Conservation (phyloP, 305 asterid genomes). For the Fraxinus nigra region DNA sequence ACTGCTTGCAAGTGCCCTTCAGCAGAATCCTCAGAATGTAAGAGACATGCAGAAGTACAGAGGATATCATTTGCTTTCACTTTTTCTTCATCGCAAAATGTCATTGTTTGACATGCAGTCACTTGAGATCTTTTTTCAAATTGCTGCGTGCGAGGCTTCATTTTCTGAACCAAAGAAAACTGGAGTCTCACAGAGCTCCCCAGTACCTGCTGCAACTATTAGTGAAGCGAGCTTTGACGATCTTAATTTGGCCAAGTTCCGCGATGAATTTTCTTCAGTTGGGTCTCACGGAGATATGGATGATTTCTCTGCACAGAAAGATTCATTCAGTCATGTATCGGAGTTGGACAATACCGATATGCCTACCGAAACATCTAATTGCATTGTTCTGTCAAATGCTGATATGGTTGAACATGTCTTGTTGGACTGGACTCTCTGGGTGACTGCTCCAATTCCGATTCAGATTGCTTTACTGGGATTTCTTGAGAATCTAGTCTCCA, state of each 20-base stretch:
- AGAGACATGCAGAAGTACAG: conserved; percentile 93
- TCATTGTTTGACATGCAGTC: conserved; percentile 97
- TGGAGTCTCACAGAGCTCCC: conserved; percentile 36
- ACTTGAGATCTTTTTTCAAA: conserved; percentile 93
- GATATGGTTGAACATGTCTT: conserved; percentile 99
- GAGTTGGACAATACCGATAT: conserved; percentile 85
- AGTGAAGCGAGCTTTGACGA: conserved; percentile 73
- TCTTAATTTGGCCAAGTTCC: conserved; percentile 67
- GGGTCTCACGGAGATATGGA: conserved; percentile 92
- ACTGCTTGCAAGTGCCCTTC: conserved; percentile 83
- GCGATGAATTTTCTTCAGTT: conserved; percentile 81
- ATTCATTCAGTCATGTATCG: conserved; percentile 76
- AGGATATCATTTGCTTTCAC: conserved; percentile 95
- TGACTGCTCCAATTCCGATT: conserved; percentile 75
- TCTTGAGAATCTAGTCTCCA: conserved; percentile 98
- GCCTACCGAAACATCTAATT: conserved; percentile 83
- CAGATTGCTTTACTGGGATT: conserved; percentile 90
- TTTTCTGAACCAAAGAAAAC: conserved; percentile 81
- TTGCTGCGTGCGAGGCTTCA: conserved; percentile 99
- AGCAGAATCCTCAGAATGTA: conserved; percentile 96
- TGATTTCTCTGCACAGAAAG: conserved; percentile 90
- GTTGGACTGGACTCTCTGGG: conserved; percentile 99
- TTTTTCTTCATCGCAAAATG: conserved; percentile 90
- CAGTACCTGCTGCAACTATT: conserved; percentile 51
- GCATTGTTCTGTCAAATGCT: conserved; percentile 91